phyloP scores from a whole-genome alignment of 768 basidiomycete species.

The Leucocoprinus sp. region DNA sequence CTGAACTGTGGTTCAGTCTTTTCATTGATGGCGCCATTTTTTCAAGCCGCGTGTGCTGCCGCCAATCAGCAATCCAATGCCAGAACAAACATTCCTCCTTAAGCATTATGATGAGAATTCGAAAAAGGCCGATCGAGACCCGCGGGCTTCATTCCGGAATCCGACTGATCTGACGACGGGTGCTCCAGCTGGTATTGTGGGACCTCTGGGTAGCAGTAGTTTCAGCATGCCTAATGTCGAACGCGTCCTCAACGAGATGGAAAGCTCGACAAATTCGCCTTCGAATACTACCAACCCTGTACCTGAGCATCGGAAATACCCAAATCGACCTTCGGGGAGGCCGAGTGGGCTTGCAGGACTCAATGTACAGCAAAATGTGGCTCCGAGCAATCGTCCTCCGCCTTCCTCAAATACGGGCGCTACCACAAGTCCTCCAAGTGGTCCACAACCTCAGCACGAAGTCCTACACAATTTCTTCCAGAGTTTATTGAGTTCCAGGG shows the following conservation, averaged over 20 bases:
- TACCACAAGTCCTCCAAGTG: conserved; percentile 20
- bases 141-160: conserved; percentile 79
- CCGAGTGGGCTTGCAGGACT: conserved; percentile 33
- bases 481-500: conserved; percentile 65
- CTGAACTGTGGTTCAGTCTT: not conserved
- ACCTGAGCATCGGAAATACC: conserved; percentile 19
- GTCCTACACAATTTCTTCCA: conserved; percentile 87
- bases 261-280: conserved; percentile 38
- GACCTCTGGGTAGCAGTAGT: conserved; percentile 83
- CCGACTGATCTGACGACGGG: conserved; percentile 51
- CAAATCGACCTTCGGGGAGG: conserved; percentile 25
- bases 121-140: conserved; percentile 86
- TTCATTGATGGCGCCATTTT: conserved; percentile 3
- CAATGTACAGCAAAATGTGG: conserved; percentile 25
- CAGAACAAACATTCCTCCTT: conserved; percentile 86
- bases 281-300: conserved; percentile 17
- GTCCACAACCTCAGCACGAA: conserved; percentile 69
- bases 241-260: conserved; percentile 83
- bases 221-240: conserved; percentile 85
- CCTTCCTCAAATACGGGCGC: conserved; percentile 27
- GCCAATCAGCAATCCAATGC: conserved; percentile 71
- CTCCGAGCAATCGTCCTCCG: conserved; percentile 27
- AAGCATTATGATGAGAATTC: conserved; percentile 89
- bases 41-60: conserved; percentile 63
- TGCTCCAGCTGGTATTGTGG: conserved; percentile 72